Evolutionary conservation across 2,329 filamentous ascomycete species (phyloP).

Genomic region (Sporothrix brunneoviolacea): DNA sequence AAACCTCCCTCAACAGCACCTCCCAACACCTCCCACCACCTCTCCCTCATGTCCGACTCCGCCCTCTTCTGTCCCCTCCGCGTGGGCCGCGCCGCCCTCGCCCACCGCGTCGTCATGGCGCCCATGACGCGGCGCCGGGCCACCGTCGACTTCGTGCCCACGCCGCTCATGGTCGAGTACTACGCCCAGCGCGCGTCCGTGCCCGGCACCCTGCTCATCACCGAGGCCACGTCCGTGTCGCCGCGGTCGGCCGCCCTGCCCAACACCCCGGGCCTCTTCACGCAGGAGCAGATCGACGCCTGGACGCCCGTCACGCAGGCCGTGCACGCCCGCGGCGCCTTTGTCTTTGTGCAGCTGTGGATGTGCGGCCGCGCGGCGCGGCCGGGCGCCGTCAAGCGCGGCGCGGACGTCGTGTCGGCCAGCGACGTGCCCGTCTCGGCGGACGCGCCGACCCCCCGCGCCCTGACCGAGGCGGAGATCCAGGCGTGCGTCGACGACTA

Average conservation of each 20-base stretch:
- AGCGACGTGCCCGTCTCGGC: slow-evolving; percentile 4
- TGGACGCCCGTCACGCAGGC: slow-evolving; percentile 55
- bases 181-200: slow-evolving; percentile 36
- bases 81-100: slow-evolving; percentile 38
- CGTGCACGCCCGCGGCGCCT: slow-evolving; percentile 38
- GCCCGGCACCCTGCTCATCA: slow-evolving; percentile 35
- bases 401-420: background rate
- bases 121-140: slow-evolving; percentile 48
- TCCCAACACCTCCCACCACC: background rate
- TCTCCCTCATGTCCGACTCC: background rate
- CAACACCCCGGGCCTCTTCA: slow-evolving; percentile 53
- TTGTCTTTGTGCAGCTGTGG: slow-evolving; percentile 12
- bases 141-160: slow-evolving; percentile 23
- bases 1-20: background rate
- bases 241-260: slow-evolving; percentile 27
- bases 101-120: slow-evolving; percentile 44
- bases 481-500: slow-evolving; percentile 54
- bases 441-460: slow-evolving; percentile 23
- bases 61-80: slow-evolving; percentile 28
- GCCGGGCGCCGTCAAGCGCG: background rate
- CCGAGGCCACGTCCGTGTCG: slow-evolving; percentile 40
- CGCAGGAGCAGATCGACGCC: slow-evolving; percentile 44
- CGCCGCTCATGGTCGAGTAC: slow-evolving; percentile 32
- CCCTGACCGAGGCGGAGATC: slow-evolving; percentile 62
- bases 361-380: slow-evolving; percentile 3